Base-by-base conservation (phyloP, 2,329 filamentous ascomycete genomes). In the Apiospora kogelbergensis region DNA sequence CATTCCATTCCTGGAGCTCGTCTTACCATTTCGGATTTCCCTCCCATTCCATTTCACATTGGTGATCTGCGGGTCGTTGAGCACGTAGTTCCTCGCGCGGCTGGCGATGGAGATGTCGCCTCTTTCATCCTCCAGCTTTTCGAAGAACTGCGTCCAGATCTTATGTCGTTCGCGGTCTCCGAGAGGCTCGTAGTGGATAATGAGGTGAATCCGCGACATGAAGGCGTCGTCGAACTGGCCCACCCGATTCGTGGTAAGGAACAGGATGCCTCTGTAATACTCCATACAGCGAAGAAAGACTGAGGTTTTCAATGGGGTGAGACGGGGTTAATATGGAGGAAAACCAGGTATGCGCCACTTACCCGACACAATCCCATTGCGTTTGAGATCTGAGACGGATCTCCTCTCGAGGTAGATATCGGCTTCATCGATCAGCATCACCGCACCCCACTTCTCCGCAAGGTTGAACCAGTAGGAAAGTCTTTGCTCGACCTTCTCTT, bases 361-460 rank as follows among this genome's bases (percentile, higher is more conserved):
- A 64, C 60, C 22, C 1, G 60, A 64, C 4, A 64, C 40, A 3
- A 64, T 40, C 0, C 60, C 33, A 10, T 64, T 64, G 4, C 60
- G 60, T 9, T 10, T 1, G 33, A 64, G 2, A 10, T 64, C 60
- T 3, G 33, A 40, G 0, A 26, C 33, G 1, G 60, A 68, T 1
- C 83, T 80, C 65, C 77, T 73, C 70, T 82, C 81, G 1, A 78
- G 72, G 63, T 75, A 78, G 2, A 77, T 70, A 66, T 78, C 77
- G 26, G 73, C 74, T 67, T 79, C 76, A 66, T 79, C 76, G 46
- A 77, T 71, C 9, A 79, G 73, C n/a, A 80, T 71, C 26, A 80
- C 76, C 1, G 77, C 77, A n/a, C 76, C 78, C 79, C 83, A 84
- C 15, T 78, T 78, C 0, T 78, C 74, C 13, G 82, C 81, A 42